Conservation (phyloP, 257 asterid species). For the Perilla frutescens region DNA sequence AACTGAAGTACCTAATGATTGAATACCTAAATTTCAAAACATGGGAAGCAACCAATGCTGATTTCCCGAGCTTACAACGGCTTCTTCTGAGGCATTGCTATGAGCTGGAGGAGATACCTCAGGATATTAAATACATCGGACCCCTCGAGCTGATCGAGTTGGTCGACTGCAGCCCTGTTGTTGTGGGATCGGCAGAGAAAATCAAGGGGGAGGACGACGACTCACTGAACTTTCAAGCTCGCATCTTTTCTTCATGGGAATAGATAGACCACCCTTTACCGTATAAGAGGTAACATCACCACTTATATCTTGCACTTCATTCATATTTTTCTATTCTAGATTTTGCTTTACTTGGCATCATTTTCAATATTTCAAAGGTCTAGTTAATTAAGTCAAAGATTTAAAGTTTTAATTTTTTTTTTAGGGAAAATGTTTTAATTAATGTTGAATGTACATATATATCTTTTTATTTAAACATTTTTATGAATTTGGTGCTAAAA, state of each 20-base stretch:
- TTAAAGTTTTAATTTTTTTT: too few species aligned
- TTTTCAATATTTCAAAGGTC: too few species aligned
- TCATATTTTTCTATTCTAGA: too few species aligned
- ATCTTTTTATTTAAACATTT: too few species aligned
- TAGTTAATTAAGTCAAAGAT: too few species aligned
- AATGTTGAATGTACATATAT: too few species aligned
- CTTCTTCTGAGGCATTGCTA: conserved; percentile 35
- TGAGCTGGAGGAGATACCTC: conserved; percentile 25
- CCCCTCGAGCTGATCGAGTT: conserved; percentile 26
- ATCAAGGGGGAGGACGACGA: neutral
- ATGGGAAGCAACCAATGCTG: neutral
- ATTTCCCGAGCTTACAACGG: conserved; percentile 25
- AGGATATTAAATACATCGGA: neutral
- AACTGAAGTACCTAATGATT: conserved; percentile 31
- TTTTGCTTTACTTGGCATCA: too few species aligned
- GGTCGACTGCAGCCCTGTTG: conserved; percentile 33
- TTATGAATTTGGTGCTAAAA: too few species aligned
- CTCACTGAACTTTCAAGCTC: neutral
- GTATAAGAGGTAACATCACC: neutral
- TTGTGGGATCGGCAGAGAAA: neutral
- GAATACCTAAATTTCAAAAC: conserved; percentile 23
- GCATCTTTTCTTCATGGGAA: conserved; percentile 38
- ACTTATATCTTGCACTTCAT: too few species aligned
- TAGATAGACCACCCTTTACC: neutral
- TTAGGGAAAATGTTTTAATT: too few species aligned